Evolutionary conservation across 306 rosid species (phyloP), one percentile per base, ranked within the genome.

Genomic region (Alnus rubra): DNA sequence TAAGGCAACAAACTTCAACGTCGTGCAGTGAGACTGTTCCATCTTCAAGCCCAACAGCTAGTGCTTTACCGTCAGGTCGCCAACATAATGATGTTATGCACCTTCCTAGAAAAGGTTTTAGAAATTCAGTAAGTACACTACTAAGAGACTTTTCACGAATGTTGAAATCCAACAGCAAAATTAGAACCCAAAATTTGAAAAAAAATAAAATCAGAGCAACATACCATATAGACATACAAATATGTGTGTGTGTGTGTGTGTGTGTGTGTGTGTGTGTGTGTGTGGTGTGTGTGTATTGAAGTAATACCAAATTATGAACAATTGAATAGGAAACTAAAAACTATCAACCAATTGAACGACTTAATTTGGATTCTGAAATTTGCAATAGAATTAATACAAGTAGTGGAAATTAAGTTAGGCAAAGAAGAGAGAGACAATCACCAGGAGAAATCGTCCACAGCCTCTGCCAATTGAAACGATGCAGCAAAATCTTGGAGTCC

Each of bases 401-500:
- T 4, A n/a, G 12, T 13, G 8, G 58, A 51, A 67, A 35, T 62
- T 13, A 1, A 31, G 5, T 14, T 15, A 16, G 33, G 37, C 23
- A 12, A 39, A 19, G 63, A 75, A 28, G 71, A 72, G 69, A 35
- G 59, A 68, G 60, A 37, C 53, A 69, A 23, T 51, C 71, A 92
- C 97, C 97, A n/a, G 95, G 97, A 1, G 94, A 78, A 79, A 94
- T 82, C 37, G 97, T 94, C 98, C 98, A 92, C 77, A 94, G 77
- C 47, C 97, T 91, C 88, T 92, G 98, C 98, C 98, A 92, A 76
- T 94, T 94, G 85, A 94, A 94, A 62, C 98, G 98, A 85, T 94
- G 98, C 18, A 94, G 94, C 89, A 88, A 74, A 82, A 94, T 87
- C 89, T 91, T 91, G 55, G 97, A 94, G 84, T 94, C 98, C 63